Evolutionary conservation across 495 filamentous ascomycete genomes (phyloP), one percentile per base, ranked within the genome.

Genomic region (Delitschia confertaspora): DNA sequence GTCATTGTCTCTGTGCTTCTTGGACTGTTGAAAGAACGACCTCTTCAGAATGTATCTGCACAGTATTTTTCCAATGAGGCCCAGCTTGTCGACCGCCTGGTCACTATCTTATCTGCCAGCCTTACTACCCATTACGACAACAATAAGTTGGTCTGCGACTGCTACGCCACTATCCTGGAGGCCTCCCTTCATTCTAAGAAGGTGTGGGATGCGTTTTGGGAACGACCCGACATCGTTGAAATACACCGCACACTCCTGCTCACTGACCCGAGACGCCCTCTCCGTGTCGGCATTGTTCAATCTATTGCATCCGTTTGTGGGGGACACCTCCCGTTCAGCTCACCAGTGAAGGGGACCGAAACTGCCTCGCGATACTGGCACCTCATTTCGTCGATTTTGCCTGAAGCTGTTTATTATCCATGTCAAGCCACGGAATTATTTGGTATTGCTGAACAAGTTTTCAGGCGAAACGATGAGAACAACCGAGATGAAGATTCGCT

Each of bases 111-210:
- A 21, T 31, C 27, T 8, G 18, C 27, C 4, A 9, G 46, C n/a
- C 26, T 53, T 17, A 19, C 20, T 16, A 30, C 32, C 5, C 18
- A 33, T 18, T 11, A 32, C 19, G 45, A 47, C 19, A 11, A 25
- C 24, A 2, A 42, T n/a, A 10, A 3, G 16, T 53, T 76, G 57
- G 50, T 76, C 3, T 58, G 66, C 33, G 55, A 71, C 29, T 72
- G 71, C 20, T 79, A 87, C 38, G 72, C 75, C 10, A 66, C 76
- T 9, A 63, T 88, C 2, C 62, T 86, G 0, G 76, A 85, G 57
- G 75, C 69, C 11, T 83, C 79, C 30, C 61, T 78, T 9, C 69
- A 76, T 33, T 81, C 74, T 38, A 46, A 60, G 8, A 42, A 53
- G 0, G 72, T 86, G 48, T 85, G 83, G 81, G 43, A 56, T 2